These are phyloP conservation scores for Apophysomyces trapeziformis DNA, from an alignment of 371 early-diverging fungal species.

Conservation along the genomic window DNA sequence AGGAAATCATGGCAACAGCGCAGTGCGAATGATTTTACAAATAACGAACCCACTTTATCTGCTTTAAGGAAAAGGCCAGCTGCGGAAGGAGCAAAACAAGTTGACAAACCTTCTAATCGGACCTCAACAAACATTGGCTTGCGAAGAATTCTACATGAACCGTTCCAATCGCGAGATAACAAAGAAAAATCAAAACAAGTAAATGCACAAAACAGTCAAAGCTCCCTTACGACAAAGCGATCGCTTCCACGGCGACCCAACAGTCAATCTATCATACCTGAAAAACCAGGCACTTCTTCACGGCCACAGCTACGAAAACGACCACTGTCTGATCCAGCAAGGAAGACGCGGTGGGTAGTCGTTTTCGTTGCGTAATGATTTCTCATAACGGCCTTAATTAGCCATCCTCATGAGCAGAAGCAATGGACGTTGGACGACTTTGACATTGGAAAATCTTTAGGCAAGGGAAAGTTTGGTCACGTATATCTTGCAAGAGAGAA, in stretches of 20 bases:
- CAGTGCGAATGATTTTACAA: not conserved
- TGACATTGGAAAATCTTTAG: constrained; percentile 93
- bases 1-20: constrained; percentile 1
- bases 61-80: not conserved
- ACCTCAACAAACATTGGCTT: not conserved
- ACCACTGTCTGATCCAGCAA: not conserved
- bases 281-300: not conserved
- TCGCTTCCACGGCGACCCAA: not conserved
- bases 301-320: not conserved
- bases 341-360: not conserved
- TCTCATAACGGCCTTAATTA: not conserved
- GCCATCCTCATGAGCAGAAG: constrained; percentile 20
- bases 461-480: constrained; percentile 98
- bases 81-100: not conserved
- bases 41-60: not conserved
- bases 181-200: not conserved
- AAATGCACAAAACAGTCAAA: not conserved
- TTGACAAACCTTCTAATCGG: not conserved
- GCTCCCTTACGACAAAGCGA: not conserved
- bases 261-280: not conserved
- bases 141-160: not conserved
- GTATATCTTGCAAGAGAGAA: constrained; percentile 97
- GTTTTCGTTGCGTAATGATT: not conserved
- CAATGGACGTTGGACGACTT: constrained; percentile 94
- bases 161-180: not conserved